phyloP scores from a whole-genome alignment of 345 rosid species.

The Firmiana major region DNA sequence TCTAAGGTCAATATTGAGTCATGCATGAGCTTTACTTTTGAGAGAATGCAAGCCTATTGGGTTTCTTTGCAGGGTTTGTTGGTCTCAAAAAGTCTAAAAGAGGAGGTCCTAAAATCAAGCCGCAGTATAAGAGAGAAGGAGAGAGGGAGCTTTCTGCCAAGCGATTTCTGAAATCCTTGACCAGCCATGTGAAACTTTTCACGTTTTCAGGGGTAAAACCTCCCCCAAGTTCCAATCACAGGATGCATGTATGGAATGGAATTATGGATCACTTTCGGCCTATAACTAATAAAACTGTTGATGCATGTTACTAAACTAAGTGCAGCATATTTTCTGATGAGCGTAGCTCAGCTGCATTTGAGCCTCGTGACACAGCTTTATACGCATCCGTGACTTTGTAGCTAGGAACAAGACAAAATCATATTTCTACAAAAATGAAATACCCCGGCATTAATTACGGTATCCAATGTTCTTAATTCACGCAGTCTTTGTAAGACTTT shows the following conservation, averaged over 20 bases:
- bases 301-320: not conserved
- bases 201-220: not conserved
- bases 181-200: not conserved
- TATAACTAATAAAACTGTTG: conserved; percentile 19
- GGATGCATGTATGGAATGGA: conserved; percentile 7
- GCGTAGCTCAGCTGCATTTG: not conserved
- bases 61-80: too few relatives aligned
- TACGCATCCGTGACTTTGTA: conserved; percentile 35
- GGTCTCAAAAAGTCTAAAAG: conserved; percentile 2
- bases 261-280: conserved; percentile 6
- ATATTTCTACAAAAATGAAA: not conserved
- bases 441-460: conserved; percentile 36
- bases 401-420: conserved; percentile 29
- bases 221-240: conserved; percentile 9
- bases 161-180: not conserved
- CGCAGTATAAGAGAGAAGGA: conserved; percentile 12
- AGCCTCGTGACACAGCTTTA: conserved; percentile 21
- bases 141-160: not conserved
- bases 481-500: conserved; percentile 12
- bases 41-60: not conserved
- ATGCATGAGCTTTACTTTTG: not conserved
- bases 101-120: conserved; percentile 20
- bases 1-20: not conserved
- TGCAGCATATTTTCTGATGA: not conserved
- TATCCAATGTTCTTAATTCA: conserved; percentile 28